These are phyloP conservation scores for Citrullus mucosospermus DNA, from an alignment of 306 rosid species.

Conservation along the genomic window DNA sequence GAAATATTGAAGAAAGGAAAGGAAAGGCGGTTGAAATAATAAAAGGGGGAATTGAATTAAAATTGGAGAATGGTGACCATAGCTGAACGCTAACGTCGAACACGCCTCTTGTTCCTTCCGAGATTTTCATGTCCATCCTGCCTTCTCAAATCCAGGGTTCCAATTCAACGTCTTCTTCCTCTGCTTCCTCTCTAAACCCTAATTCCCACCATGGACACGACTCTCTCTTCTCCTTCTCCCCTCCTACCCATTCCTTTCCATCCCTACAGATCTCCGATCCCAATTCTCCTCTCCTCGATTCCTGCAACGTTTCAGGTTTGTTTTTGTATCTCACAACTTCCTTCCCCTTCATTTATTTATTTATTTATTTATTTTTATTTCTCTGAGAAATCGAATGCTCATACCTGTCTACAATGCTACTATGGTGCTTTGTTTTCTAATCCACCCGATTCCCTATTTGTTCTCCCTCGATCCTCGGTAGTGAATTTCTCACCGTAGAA, in stretches of 20 bases:
- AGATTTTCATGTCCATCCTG: slow-evolving; percentile 97
- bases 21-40: neutral
- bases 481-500: neutral
- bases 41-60: neutral
- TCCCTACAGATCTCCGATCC: slow-evolving; percentile 52
- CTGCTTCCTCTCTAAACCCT: slow-evolving; percentile 37
- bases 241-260: slow-evolving; percentile 21
- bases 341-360: too few relatives aligned
- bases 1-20: neutral
- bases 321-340: neutral
- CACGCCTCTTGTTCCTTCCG: slow-evolving; percentile 10
- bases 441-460: neutral
- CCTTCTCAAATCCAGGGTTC: slow-evolving; percentile 60
- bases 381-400: neutral
- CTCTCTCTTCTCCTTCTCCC: neutral
- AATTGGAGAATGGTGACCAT: neutral
- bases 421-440: neutral
- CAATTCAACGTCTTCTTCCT: slow-evolving; percentile 38
- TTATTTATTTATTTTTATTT: neutral
- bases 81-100: slow-evolving; percentile 3
- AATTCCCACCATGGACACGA: slow-evolving; percentile 54
- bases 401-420: neutral
- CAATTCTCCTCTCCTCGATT: slow-evolving; percentile 10
- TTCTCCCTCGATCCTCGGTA: neutral
- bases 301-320: slow-evolving; percentile 30